A percentile compares a stretch with the other conserved stretches of the same genome.
Evolutionary conservation across 1,139 yeast species (phyloP).

Genomic region (Taphrina flavorubra): DNA sequence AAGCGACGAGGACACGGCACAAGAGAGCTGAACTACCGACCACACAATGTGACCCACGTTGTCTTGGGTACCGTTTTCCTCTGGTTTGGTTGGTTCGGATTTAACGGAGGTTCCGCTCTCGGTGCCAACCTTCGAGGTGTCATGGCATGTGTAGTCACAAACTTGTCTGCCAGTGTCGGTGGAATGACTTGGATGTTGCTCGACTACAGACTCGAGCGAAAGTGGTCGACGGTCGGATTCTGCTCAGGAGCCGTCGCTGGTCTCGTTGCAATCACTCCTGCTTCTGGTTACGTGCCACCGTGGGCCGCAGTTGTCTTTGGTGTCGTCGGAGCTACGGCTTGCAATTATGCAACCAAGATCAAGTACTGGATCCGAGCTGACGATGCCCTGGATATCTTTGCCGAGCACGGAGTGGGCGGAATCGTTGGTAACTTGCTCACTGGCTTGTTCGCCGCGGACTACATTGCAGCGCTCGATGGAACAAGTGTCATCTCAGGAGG

Average conservation of each 20-base stretch:
- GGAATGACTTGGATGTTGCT: constrained; percentile 92
- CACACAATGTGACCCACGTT: constrained; percentile 85
- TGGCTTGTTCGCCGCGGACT: constrained; percentile 92
- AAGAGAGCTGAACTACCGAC: constrained; percentile 59
- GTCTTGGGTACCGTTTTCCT: constrained; percentile 93
- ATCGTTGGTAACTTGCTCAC: constrained; percentile 81
- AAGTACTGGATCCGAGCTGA: constrained; percentile 77
- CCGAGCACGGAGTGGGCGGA: constrained; percentile 94
- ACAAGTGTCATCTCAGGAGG: constrained; percentile 76
- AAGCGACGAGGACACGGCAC: constrained; percentile 59
- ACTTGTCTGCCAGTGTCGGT: constrained; percentile 89
- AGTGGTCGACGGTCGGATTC: constrained; percentile 94
- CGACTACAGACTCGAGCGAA: constrained; percentile 79
- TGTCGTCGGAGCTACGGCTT: constrained; percentile 76
- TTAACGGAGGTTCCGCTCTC: constrained; percentile 97
- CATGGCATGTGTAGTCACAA: constrained; percentile 91
- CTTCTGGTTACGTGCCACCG: constrained; percentile 93
- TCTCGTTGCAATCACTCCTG: constrained; percentile 94
- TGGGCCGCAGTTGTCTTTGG: constrained; percentile 88
- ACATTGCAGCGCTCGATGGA: constrained; percentile 75
- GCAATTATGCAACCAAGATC: constrained; percentile 89
- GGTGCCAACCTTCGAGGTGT: constrained; percentile 87
- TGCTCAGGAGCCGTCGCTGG: constrained; percentile 95
- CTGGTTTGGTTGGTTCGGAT: constrained; percentile 99
- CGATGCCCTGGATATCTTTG: constrained; percentile 94